phyloP scores from a whole-genome alignment of 2,329 filamentous ascomycete species.

The Chrysosporium queenslandicum region DNA sequence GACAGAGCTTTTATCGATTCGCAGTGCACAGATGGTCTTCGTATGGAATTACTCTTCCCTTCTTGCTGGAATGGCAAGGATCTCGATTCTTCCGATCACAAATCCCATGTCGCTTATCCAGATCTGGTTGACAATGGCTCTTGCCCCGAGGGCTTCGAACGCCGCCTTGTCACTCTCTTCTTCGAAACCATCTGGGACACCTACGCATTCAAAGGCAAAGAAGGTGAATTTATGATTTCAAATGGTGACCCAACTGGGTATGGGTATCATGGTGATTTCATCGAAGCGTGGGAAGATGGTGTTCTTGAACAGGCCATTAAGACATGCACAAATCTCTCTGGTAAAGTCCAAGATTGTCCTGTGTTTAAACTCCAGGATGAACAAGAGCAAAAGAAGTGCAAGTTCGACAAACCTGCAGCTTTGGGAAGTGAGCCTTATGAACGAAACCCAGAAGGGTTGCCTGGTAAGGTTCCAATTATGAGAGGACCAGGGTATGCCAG shows the following conservation, averaged over 20 bases:
- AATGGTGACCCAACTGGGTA: conserved; percentile 70
- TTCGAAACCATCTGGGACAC: conserved; percentile 82
- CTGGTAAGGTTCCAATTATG: conserved; percentile 50
- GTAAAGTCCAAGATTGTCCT: conserved; percentile 61
- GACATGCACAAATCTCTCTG: conserved; percentile 61
- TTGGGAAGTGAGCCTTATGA: conserved; percentile 48
- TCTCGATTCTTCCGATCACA: conserved; percentile 44
- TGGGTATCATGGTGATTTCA: conserved; percentile 70
- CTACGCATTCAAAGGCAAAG: conserved; percentile 49
- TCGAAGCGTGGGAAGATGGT: conserved; percentile 61
- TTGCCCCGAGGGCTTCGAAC: conserved; percentile 60
- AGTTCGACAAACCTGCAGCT: conserved; percentile 47
- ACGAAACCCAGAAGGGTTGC: conserved; percentile 50
- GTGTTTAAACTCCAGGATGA: conserved; percentile 61
- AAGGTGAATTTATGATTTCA: conserved; percentile 63
- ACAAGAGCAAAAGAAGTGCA: conserved; percentile 48
- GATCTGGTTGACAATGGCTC: conserved; percentile 62
- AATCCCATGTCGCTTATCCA: conserved; percentile 66
- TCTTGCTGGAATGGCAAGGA: conserved; percentile 77
- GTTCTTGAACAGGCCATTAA: conserved; percentile 64
- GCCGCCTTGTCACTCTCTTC: conserved; percentile 63
- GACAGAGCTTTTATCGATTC: conserved; percentile 68
- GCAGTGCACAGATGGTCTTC: conserved; percentile 71
- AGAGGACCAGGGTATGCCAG: conserved; percentile 33
- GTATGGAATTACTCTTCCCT: conserved; percentile 78